A percentile compares a stretch with the other conserved stretches of the same genome.
Evolutionary conservation across 345 rosid genomes (phyloP).

Genomic region (Arabis alpina): DNA sequence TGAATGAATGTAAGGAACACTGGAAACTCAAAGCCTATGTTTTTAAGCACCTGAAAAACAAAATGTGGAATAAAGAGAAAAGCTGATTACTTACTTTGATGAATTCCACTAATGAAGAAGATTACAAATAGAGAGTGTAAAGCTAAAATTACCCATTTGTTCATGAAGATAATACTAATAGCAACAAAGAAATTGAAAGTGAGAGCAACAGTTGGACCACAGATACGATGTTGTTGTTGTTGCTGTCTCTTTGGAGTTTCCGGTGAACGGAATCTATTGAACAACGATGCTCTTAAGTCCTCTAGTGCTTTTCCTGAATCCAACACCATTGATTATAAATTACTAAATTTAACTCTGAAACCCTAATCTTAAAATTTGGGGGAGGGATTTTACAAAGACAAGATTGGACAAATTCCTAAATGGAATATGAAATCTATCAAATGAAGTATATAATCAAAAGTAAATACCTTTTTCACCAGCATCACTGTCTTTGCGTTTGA

Average conservation of each 20-base stretch:
- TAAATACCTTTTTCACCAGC: constrained; percentile 73
- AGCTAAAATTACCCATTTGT: constrained; percentile 72
- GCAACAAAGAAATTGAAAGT: constrained; percentile 86
- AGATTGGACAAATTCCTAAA: not conserved
- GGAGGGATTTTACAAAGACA: not conserved
- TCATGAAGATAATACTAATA: constrained; percentile 74
- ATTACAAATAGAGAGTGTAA: not conserved
- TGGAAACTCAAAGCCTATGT: constrained; percentile 84
- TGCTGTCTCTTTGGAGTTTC: constrained; percentile 71
- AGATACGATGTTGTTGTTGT: constrained; percentile 49
- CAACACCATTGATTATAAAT: not conserved
- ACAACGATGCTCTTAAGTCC: constrained; percentile 68
- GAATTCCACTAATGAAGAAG: constrained; percentile 4
- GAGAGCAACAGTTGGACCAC: constrained; percentile 71
- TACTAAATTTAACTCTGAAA: constrained; percentile 1
- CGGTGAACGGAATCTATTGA: constrained; percentile 62
- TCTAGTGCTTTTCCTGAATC: constrained; percentile 71
- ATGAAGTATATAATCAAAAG: not conserved
- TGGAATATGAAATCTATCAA: not conserved
- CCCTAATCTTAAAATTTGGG: constrained; percentile 15
- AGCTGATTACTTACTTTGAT: constrained; percentile 17
- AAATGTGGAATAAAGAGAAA: not conserved
- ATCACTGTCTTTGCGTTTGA: constrained; percentile 91
- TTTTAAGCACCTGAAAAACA: constrained; percentile 73
- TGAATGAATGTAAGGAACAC: constrained; percentile 89